Percentiles rank a stretch among this genome's conserved stretches.
These are phyloP conservation scores for Paracorniculantispora psalliotae DNA, from an alignment of 2,329 filamentous ascomycete species.

Conservation along the genomic window DNA sequence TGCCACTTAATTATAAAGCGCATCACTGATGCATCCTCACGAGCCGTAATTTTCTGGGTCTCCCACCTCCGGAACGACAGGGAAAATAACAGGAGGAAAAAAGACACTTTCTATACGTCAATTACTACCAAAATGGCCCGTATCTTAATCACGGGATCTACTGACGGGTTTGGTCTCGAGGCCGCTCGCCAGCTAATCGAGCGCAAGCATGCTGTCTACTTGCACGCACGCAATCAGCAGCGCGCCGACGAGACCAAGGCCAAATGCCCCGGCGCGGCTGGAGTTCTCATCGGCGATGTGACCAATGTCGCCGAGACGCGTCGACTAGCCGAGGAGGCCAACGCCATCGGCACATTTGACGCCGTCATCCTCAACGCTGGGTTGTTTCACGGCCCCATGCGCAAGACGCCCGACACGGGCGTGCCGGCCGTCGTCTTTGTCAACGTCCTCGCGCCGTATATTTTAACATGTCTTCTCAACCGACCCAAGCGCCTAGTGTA, in stretches of 20 bases:
- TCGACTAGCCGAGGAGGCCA: constrained; percentile 20
- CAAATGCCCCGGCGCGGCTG: constrained; percentile 17
- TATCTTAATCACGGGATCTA: constrained; percentile 22
- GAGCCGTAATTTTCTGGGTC: too few species aligned
- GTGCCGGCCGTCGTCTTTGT: constrained; percentile 19
- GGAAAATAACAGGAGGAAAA: too few species aligned
- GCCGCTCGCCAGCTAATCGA: constrained; percentile 21
- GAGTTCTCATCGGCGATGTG: constrained; percentile 19
- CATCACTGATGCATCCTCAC: too few species aligned
- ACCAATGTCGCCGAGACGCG: constrained; percentile 18
- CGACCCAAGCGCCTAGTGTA: constrained; percentile 19
- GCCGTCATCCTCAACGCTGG: constrained; percentile 19
- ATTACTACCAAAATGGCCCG: constrained; percentile 21
- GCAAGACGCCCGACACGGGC: constrained; percentile 17
- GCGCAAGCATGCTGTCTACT: constrained; percentile 20
- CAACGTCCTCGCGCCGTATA: constrained; percentile 21
- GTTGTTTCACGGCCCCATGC: constrained; percentile 17
- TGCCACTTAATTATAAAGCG: too few species aligned
- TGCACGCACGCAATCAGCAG: constrained; percentile 19
- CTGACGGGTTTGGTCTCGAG: constrained; percentile 22
- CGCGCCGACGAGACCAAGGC: constrained; percentile 18
- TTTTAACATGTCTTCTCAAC: constrained; percentile 18
- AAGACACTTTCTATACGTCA: too few species aligned
- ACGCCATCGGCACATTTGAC: constrained; percentile 20
- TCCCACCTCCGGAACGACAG: too few species aligned